These are phyloP conservation scores for Pyrenula massariospora DNA, from an alignment of 495 filamentous ascomycete species.

Conservation along the genomic window DNA sequence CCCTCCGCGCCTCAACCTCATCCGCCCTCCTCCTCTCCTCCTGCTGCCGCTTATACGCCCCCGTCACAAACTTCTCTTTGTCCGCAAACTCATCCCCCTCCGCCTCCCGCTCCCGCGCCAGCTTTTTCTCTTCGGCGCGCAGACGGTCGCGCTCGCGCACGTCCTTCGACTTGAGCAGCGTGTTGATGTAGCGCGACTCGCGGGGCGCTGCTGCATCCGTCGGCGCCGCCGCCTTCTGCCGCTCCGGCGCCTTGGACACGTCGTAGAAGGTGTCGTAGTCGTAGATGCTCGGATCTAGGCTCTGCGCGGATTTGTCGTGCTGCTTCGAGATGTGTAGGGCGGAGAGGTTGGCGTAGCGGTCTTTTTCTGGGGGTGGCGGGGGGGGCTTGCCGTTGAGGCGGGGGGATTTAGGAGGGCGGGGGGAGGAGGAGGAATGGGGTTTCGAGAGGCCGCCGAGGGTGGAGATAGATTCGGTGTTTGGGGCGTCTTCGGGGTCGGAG, in stretches of 20 bases:
- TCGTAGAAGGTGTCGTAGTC: slow-evolving; percentile 48
- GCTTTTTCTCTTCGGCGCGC: slow-evolving; percentile 75
- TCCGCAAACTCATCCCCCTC: slow-evolving; percentile 92
- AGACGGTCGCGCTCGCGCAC: slow-evolving; percentile 79
- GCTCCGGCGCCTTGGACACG: slow-evolving; percentile 11
- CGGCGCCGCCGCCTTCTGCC: slow-evolving; percentile 4
- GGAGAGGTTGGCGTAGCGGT: slow-evolving; percentile 33
- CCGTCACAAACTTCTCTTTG: slow-evolving; percentile 94
- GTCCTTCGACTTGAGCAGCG: slow-evolving; percentile 68
- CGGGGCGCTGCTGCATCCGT: too few relatives aligned
- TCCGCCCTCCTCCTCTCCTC: slow-evolving; percentile 68
- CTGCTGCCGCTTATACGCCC: slow-evolving; percentile 90
- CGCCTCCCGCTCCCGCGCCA: slow-evolving; percentile 77
- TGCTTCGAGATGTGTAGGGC: slow-evolving; percentile 34
- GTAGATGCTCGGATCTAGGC: slow-evolving; percentile 40
- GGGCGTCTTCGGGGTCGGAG: slow-evolving; percentile 32
- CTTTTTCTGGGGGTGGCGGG: neutral
- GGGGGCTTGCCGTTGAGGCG: neutral
- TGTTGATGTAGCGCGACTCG: slow-evolving; percentile 71
- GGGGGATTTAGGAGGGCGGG: slow-evolving; percentile 6
- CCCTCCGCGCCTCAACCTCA: slow-evolving; percentile 62
- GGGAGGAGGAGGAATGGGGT: slow-evolving; percentile 5
- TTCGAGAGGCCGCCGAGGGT: slow-evolving; percentile 27
- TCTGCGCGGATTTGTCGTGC: slow-evolving; percentile 32
- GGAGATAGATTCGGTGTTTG: slow-evolving; percentile 26